phyloP scores from a whole-genome alignment of 495 filamentous ascomycete species.

The Hypoxylon fragiforme region DNA sequence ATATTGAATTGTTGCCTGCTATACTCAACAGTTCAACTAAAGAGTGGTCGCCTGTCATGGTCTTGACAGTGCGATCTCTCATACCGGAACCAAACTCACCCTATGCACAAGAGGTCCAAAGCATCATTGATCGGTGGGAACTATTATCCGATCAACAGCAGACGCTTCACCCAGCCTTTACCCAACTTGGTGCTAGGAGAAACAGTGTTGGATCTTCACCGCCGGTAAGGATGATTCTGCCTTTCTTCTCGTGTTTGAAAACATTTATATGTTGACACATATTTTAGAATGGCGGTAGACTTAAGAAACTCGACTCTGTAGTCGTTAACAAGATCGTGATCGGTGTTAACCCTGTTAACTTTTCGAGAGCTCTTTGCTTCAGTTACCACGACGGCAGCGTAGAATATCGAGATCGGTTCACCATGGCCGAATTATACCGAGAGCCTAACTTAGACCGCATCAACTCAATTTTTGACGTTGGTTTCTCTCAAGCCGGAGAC shows the following conservation, averaged over 20 bases:
- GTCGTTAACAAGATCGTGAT: conserved; percentile 68
- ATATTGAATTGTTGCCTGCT: conserved; percentile 67
- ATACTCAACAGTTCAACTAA: conserved; percentile 54
- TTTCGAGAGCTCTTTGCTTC: conserved; percentile 68
- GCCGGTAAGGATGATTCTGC: conserved; percentile 34
- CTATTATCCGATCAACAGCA: conserved; percentile 61
- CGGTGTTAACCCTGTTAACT: conserved; percentile 65
- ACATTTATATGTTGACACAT: conserved; percentile 28
- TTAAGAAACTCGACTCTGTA: conserved; percentile 70
- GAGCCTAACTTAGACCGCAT: conserved; percentile 66
- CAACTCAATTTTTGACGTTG: conserved; percentile 32
- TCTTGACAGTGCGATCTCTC: conserved; percentile 74
- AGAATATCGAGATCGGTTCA: conserved; percentile 73
- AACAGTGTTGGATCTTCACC: conserved; percentile 53
- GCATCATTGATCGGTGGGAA: conserved; percentile 78
- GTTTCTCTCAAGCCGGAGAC: conserved; percentile 26
- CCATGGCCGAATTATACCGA: conserved; percentile 65
- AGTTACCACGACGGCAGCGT: conserved; percentile 75
- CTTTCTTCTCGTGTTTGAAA: not conserved
- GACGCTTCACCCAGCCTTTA: conserved; percentile 70
- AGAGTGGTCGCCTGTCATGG: conserved; percentile 58
- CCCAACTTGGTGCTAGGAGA: conserved; percentile 68
- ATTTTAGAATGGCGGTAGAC: conserved; percentile 56
- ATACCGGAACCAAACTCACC: conserved; percentile 54
- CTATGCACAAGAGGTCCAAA: conserved; percentile 63